A percentile compares a stretch with the other conserved stretches of the same genome.
Conservation (phyloP, 805 yeast species). For the Starmerella kuoi region DNA sequence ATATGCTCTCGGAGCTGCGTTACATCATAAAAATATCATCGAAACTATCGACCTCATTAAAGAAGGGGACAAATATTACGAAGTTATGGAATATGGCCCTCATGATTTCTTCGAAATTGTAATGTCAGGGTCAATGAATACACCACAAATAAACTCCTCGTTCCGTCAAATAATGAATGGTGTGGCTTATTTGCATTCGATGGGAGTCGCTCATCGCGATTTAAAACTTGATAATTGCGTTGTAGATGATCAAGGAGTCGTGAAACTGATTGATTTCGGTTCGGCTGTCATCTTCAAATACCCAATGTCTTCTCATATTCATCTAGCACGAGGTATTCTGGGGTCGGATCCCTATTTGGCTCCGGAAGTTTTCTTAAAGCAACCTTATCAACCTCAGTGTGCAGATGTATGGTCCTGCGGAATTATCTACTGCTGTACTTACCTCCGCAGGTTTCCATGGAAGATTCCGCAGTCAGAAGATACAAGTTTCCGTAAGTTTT, state of each 20-base stretch:
- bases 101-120: slow-evolving; percentile 87
- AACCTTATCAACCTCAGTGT: slow-evolving; percentile 67
- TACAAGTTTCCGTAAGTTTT: slow-evolving; percentile 58
- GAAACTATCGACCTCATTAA: slow-evolving; percentile 68
- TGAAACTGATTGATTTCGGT: slow-evolving; percentile 88
- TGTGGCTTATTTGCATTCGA: slow-evolving; percentile 57
- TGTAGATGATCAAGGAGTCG: slow-evolving; percentile 56
- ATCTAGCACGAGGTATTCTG: slow-evolving; percentile 70
- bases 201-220: slow-evolving; percentile 89
- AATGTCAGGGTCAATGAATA: slow-evolving; percentile 72
- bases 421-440: slow-evolving; percentile 83
- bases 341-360: slow-evolving; percentile 95
- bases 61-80: slow-evolving; percentile 49
- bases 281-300: slow-evolving; percentile 74
- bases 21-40: slow-evolving; percentile 69
- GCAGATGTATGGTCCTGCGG: slow-evolving; percentile 93
- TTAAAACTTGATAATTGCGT: slow-evolving; percentile 89
- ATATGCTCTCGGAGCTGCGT: slow-evolving; percentile 64
- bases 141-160: slow-evolving; percentile 62
- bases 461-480: slow-evolving; percentile 73
- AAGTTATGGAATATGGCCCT: slow-evolving; percentile 88
- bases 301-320: slow-evolving; percentile 44
- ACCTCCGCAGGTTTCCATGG: slow-evolving; percentile 86
- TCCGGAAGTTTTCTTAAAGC: slow-evolving; percentile 63
- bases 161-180: slow-evolving; percentile 72